Evolutionary conservation across 768 basidiomycete species (phyloP).

Genomic region (Holtermannia corniformis): DNA sequence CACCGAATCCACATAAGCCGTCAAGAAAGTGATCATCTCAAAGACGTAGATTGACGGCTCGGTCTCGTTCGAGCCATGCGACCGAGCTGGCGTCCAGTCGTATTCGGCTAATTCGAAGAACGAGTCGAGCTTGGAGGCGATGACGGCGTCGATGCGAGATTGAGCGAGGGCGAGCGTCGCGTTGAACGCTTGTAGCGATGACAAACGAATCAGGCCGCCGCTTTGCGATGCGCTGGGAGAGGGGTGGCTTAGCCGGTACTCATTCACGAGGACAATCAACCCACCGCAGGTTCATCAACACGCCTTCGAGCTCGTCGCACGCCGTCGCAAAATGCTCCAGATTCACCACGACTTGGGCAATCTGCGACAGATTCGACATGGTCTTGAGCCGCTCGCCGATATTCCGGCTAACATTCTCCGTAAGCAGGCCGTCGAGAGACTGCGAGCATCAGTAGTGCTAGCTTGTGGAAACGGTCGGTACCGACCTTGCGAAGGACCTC

Average conservation of each 20-base stretch:
- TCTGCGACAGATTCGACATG: constrained; percentile 74
- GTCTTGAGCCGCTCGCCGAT: constrained; percentile 63
- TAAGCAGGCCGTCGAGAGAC: constrained; percentile 79
- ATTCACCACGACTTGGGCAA: constrained; percentile 86
- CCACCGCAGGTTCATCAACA: constrained; percentile 71
- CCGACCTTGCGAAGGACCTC: constrained; percentile 76
- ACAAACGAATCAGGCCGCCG: constrained; percentile 66
- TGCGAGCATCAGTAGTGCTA: constrained; percentile 36
- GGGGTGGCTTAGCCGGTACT: not conserved
- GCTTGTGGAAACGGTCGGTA: not conserved
- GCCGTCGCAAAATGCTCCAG: constrained; percentile 82
- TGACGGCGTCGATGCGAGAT: constrained; percentile 66
- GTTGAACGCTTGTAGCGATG: constrained; percentile 56
- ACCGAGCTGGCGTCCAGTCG: constrained; percentile 61
- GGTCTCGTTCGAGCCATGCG: constrained; percentile 45
- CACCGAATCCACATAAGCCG: constrained; percentile 73
- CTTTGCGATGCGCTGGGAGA: constrained; percentile 62
- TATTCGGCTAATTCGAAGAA: constrained; percentile 95
- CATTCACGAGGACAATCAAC: constrained; percentile 8
- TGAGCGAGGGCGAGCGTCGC: constrained; percentile 60
- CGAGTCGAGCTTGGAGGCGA: constrained; percentile 84
- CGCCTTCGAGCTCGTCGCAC: constrained; percentile 72
- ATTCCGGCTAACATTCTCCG: constrained; percentile 56
- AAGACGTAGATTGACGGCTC: constrained; percentile 88
- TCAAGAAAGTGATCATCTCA: constrained; percentile 92